Evolutionary conservation across 768 basidiomycete species (phyloP).

Genomic region (Leccinum aurantiacum): DNA sequence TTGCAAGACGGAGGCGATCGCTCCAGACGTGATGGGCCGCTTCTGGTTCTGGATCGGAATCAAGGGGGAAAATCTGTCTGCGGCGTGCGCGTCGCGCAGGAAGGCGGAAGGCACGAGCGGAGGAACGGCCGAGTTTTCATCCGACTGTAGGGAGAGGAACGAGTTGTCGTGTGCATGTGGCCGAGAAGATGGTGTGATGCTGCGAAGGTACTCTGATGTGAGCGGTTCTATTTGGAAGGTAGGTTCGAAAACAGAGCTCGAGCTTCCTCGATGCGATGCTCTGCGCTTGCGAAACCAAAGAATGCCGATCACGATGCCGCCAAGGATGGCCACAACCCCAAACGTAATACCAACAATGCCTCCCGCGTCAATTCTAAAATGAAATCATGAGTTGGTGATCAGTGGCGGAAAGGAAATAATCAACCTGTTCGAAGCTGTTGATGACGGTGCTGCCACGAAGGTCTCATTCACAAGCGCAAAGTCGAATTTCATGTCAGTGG

Average conservation of each 20-base stretch:
- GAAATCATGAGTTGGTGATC: constrained; percentile 5
- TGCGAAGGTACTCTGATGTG: not conserved
- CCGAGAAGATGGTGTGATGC: not conserved
- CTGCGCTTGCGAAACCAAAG: constrained; percentile 12
- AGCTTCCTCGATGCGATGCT: not conserved
- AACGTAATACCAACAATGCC: constrained; percentile 12
- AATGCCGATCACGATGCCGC: constrained; percentile 1
- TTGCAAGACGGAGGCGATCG: not conserved
- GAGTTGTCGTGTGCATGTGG: not conserved
- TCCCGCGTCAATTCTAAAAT: constrained; percentile 12
- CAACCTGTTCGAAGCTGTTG: constrained; percentile 9
- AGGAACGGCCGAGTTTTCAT: not conserved
- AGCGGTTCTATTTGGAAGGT: constrained; percentile 8
- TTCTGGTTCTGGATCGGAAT: not conserved
- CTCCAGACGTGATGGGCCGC: not conserved
- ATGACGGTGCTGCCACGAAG: constrained; percentile 6
- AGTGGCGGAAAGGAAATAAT: not conserved
- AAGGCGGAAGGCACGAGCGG: constrained; percentile 9
- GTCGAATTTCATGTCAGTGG: constrained; percentile 28
- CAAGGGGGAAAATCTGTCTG: not conserved
- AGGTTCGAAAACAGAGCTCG: not conserved
- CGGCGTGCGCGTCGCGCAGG: constrained; percentile 11
- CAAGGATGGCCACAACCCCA: constrained; percentile 8
- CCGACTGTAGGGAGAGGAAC: not conserved
- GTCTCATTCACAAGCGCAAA: constrained; percentile 28